Conservation (phyloP, 1,139 yeast species). For the Saccharomyces hybrid region DNA sequence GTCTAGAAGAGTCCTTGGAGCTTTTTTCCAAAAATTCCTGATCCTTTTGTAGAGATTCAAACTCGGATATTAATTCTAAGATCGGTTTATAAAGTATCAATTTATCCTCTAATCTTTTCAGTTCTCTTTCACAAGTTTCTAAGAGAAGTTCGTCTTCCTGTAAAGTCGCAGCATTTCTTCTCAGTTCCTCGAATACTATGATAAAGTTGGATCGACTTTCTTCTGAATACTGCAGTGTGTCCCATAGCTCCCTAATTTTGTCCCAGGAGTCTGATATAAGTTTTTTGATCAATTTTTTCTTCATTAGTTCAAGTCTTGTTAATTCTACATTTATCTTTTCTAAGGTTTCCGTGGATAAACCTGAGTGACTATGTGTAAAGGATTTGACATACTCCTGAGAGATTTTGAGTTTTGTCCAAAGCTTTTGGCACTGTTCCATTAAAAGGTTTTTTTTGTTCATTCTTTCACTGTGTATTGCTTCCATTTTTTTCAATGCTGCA, state of each 20-base stretch:
- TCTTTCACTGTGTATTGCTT: conserved; percentile 18
- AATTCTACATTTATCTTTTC: conserved; percentile 44
- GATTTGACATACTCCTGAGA: conserved; percentile 33
- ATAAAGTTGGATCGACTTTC: conserved; percentile 38
- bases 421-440: conserved; percentile 34
- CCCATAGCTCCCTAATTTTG: conserved; percentile 58
- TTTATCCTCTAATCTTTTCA: conserved; percentile 44
- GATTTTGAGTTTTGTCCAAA: conserved; percentile 49
- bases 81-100: conserved; percentile 49
- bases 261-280: conserved; percentile 57
- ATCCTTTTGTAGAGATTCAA: conserved; percentile 52
- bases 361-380: conserved; percentile 37
- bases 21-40: conserved; percentile 58
- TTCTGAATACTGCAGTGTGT: conserved; percentile 48
- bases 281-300: conserved; percentile 57
- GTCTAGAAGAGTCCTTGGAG: conserved; percentile 71
- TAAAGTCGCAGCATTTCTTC: conserved; percentile 33
- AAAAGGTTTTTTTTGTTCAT: conserved; percentile 20
- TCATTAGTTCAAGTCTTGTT: conserved; percentile 48
- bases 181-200: conserved; percentile 25
- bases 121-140: conserved; percentile 56
- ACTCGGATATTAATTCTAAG: conserved; percentile 46
- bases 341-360: conserved; percentile 23
- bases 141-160: conserved; percentile 45
- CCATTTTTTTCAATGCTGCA: conserved; percentile 14